Evolutionary conservation across 2,329 filamentous ascomycete genomes (phyloP), one percentile per base, ranked within the genome.

Genomic region (Aspergillus novofumigatus): DNA sequence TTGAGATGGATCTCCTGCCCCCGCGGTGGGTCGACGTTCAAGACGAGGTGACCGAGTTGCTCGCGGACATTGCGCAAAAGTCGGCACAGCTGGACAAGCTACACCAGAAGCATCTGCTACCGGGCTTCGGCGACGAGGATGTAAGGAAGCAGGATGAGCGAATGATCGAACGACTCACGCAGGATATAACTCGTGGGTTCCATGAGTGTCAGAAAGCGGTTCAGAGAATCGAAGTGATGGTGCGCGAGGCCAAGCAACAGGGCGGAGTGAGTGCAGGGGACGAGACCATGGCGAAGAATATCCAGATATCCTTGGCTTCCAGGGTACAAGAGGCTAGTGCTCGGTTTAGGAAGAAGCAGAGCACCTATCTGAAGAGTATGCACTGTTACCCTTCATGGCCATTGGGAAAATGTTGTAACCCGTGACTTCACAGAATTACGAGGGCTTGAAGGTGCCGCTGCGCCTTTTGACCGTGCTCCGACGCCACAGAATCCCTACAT

Each of bases 1-100:
- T 99, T 68, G 94, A 99, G 80, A 97, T 99, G 94, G 93, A 97
- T 75, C 80, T 96, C 42, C 82, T 99, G 20, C 94, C 94, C 25
- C 94, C 94, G 53, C 87, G 94, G 59, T 99, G 94, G 94, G 89
- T 93, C 57, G 94, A 99, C 70, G 83, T 96, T 58, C 92, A 92
- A 68, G 94, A 97, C 72, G 92, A 97, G 72, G 91, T 99, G 59
- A 87, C 89, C 29, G 91, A 97, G 58, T 78, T 90, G 45, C 83
- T 99, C 9, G 83, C 85, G 59, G 86, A 90, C 57, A 91, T 97
- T 63, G 88, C 91, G 53, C 86, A 85, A 59, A 91, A 95, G 77
- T 90, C 91, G 64, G 86, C 90, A 66, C 87, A 86, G 67, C 83
- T 99, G 32, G 94, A 97, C 70, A 91, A 92, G 70, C 80, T 99